Percentiles rank a stretch among this genome's conserved stretches.
Conservation (phyloP, 768 basidiomycete species). For the Termitomyces heimii region DNA sequence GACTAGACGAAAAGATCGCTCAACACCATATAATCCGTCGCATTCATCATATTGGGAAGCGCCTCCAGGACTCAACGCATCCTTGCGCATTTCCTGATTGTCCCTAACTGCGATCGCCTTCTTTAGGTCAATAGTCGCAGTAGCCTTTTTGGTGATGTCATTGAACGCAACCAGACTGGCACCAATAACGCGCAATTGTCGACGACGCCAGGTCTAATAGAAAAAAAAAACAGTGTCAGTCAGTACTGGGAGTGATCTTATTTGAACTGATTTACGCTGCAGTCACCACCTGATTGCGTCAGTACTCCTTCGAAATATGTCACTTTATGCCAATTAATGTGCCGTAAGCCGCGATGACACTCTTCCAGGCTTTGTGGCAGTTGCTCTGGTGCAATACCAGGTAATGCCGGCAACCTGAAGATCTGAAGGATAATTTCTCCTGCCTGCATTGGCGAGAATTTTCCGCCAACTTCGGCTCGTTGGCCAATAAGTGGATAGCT, state of each 20-base stretch:
- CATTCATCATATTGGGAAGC: slow-evolving; percentile 46
- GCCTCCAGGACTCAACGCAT: slow-evolving; percentile 33
- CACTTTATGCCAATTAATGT: slow-evolving; percentile 91
- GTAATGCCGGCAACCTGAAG: slow-evolving; percentile 84
- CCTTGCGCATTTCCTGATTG: slow-evolving; percentile 53
- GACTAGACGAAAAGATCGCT: slow-evolving; percentile 78
- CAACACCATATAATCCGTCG: slow-evolving; percentile 62
- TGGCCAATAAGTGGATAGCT: slow-evolving; percentile 79
- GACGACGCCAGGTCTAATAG: slow-evolving; percentile 70
- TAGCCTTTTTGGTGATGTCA: slow-evolving; percentile 87
- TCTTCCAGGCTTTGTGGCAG: slow-evolving; percentile 93
- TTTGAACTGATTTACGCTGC: slow-evolving; percentile 51
- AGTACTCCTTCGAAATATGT: slow-evolving; percentile 91
- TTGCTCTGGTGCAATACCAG: slow-evolving; percentile 71
- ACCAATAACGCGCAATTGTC: slow-evolving; percentile 80
- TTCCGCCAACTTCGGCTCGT: slow-evolving; percentile 48
- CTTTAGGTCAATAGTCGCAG: slow-evolving; percentile 85
- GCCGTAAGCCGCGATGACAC: slow-evolving; percentile 80
- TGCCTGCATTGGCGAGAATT: slow-evolving; percentile 61
- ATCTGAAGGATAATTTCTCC: slow-evolving; percentile 89
- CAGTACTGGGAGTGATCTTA: background rate
- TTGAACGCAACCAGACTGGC: slow-evolving; percentile 86
- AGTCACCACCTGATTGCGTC: slow-evolving; percentile 93
- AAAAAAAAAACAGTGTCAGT: background rate
- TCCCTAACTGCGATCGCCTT: slow-evolving; percentile 77